Conservation (phyloP, 1,284 basidiomycete species). For the Ustilago curta region DNA sequence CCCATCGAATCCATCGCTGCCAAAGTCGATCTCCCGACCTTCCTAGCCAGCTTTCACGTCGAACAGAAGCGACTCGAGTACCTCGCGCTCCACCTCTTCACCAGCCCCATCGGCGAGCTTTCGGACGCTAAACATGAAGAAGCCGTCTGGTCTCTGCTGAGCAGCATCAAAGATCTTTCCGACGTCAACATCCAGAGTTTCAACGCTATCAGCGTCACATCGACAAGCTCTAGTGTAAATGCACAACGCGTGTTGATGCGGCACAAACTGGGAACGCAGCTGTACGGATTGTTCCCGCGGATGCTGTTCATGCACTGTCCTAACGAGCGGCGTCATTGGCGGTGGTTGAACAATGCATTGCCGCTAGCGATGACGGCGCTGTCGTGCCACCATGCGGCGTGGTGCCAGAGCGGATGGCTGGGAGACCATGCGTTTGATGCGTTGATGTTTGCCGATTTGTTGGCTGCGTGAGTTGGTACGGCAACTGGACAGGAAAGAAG, state of each 20-base stretch:
- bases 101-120: slow-evolving; percentile 8
- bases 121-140: slow-evolving; percentile 21
- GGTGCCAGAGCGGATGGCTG: slow-evolving; percentile 24
- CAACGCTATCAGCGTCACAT: slow-evolving; percentile 4
- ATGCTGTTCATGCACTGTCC: slow-evolving; percentile 23
- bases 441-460: slow-evolving; percentile 21
- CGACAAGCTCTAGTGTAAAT: background rate
- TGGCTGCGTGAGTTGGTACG: slow-evolving; percentile 27
- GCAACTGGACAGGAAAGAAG: background rate
- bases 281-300: slow-evolving; percentile 39
- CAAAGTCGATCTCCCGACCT: slow-evolving; percentile 8
- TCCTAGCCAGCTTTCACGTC: slow-evolving; percentile 16
- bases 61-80: slow-evolving; percentile 41
- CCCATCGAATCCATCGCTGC: slow-evolving; percentile 12
- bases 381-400: slow-evolving; percentile 19
- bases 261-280: slow-evolving; percentile 28
- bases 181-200: slow-evolving; percentile 10
- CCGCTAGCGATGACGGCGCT: slow-evolving; percentile 22
- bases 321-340: slow-evolving; percentile 12
- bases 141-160: slow-evolving; percentile 26
- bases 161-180: slow-evolving; percentile 23
- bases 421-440: slow-evolving; percentile 35
- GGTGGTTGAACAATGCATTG: slow-evolving; percentile 27
- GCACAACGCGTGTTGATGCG: slow-evolving; percentile 21
- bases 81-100: slow-evolving; percentile 22